A percentile compares a stretch with the other conserved stretches of the same genome.
Conservation (phyloP, 306 rosid species). For the Senna siamea region DNA sequence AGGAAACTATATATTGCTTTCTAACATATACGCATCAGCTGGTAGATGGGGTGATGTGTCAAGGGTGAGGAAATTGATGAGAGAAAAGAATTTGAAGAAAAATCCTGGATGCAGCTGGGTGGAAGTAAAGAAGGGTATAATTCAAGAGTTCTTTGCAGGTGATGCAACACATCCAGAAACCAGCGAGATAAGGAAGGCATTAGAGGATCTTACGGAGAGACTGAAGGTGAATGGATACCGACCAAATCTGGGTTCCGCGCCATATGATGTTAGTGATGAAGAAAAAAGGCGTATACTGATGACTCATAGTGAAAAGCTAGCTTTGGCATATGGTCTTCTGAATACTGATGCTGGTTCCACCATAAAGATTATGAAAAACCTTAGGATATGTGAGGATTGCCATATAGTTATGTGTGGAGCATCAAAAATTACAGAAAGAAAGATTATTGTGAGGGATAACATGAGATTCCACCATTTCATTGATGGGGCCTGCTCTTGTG, state of each 20-base stretch:
- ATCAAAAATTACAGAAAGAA: conserved; percentile 64
- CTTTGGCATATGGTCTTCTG: conserved; percentile 70
- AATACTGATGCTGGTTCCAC: conserved; percentile 53
- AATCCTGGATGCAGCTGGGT: conserved; percentile 84
- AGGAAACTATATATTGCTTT: conserved; percentile 79
- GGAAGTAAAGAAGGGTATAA: conserved; percentile 62
- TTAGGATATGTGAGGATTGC: conserved; percentile 86
- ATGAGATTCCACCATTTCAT: conserved; percentile 79
- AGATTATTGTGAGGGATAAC: conserved; percentile 76
- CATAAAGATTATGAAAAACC: conserved; percentile 83
- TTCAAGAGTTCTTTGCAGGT: conserved; percentile 72
- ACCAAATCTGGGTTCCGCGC: conserved; percentile 61
- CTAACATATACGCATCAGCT: conserved; percentile 67
- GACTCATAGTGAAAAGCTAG: conserved; percentile 82
- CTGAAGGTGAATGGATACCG: conserved; percentile 60
- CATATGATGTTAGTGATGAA: conserved; percentile 56
- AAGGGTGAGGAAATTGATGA: conserved; percentile 66
- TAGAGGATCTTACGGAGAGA: conserved; percentile 65
- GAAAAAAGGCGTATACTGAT: conserved; percentile 61
- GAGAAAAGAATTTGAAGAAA: conserved; percentile 63
- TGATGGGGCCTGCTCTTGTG: conserved; percentile 76
- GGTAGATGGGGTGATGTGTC: conserved; percentile 82
- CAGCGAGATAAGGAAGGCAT: conserved; percentile 53
- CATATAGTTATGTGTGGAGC: conserved; percentile 73
- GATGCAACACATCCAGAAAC: conserved; percentile 62